phyloP scores from a whole-genome alignment of 2,329 filamentous ascomycete genomes.

The Botrytis byssoidea region DNA sequence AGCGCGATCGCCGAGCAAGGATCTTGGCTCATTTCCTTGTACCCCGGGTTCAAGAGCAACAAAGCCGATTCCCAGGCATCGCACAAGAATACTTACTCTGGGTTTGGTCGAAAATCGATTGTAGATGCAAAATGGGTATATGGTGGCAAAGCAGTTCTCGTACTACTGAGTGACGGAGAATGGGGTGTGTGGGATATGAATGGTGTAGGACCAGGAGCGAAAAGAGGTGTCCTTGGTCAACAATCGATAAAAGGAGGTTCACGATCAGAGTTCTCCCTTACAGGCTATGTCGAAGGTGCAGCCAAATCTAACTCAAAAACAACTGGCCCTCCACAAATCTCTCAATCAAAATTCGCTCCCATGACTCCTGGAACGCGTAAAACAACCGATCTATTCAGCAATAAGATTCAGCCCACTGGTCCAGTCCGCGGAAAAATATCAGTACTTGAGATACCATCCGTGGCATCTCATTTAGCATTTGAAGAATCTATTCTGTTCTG shows the following conservation, averaged over 20 bases:
- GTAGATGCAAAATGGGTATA: slow-evolving; percentile 62
- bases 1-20: slow-evolving; percentile 47
- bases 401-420: slow-evolving; percentile 21
- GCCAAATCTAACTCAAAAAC: slow-evolving; percentile 27
- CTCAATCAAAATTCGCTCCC: slow-evolving; percentile 54
- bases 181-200: slow-evolving; percentile 70
- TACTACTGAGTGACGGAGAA: slow-evolving; percentile 60
- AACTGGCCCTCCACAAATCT: slow-evolving; percentile 34
- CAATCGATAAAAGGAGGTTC: slow-evolving; percentile 53
- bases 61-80: slow-evolving; percentile 27
- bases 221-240: slow-evolving; percentile 42
- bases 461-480: slow-evolving; percentile 30
- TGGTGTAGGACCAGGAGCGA: slow-evolving; percentile 51
- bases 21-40: slow-evolving; percentile 63
- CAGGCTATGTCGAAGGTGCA: slow-evolving; percentile 60
- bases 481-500: slow-evolving; percentile 40
- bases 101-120: slow-evolving; percentile 55
- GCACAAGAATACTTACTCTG: slow-evolving; percentile 50
- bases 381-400: slow-evolving; percentile 35
- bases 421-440: slow-evolving; percentile 35
- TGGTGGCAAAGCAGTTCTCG: slow-evolving; percentile 58
- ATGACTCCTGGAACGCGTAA: slow-evolving; percentile 61
- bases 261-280: slow-evolving; percentile 56
- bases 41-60: slow-evolving; percentile 40
- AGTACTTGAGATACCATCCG: slow-evolving; percentile 32